Evolutionary conservation across 2,329 filamentous ascomycete genomes (phyloP), one percentile per base, ranked within the genome.

Genomic region (Epichloe hybrida): DNA sequence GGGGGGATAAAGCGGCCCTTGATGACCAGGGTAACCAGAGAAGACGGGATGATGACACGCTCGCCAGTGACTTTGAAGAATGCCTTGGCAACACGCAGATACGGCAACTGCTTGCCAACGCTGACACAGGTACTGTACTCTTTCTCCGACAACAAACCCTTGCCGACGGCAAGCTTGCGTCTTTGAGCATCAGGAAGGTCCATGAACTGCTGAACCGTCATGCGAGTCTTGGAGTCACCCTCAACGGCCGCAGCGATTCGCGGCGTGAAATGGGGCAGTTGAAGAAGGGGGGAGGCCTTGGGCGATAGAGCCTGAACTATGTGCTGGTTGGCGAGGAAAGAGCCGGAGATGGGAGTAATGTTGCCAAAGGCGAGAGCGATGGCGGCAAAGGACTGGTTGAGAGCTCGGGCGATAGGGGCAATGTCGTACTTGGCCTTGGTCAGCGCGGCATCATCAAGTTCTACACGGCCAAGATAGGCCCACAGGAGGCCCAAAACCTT

Each of bases 61-160:
- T 98, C 94, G 63, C 93, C 93, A 49, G 88, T 84, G 44, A 98
- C 94, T 75, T 98, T 98, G 81, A 98, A 98, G 70, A 95, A 98
- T 7, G 89, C 88, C 71, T 89, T 94, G 62, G 88, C 88, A 11
- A 98, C 81, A 52, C 86, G 79, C 50, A 98, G 75, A 56, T 81
- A 79, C 1, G 93, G 93, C 31, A 98, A 76, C 68, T 96, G 88
- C 59, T 81, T 81, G 31, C 89, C 90, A 34, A 96, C 84, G 45
- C 70, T 69, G 53, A 95, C 75, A 38, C 85, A 86, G 41, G 83
- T 77, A 56, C 80, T 73, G 69, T 95, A 95, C 66, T 96, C 81
- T 53, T 79, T 69, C 57, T 88, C 83, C 4, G 77, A 83, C 38
- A 98, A 72, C 40, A 91, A 81, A 40, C 74, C 76, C 51, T 81